Evolutionary conservation across 768 basidiomycete species (phyloP), one percentile per base, ranked within the genome.

Genomic region (Amanita jacksonii): DNA sequence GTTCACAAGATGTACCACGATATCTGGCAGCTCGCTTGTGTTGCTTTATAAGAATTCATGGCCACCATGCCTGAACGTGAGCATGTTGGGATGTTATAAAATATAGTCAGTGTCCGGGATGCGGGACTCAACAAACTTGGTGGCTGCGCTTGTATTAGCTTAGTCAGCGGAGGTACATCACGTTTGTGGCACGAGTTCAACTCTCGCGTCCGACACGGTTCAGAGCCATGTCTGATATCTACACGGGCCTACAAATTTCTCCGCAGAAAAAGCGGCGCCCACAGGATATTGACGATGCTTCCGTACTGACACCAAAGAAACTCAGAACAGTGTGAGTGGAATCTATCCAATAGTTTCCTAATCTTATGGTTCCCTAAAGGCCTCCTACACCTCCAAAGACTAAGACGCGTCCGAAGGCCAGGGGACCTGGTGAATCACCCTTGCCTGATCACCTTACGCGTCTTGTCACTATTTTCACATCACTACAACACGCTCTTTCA

Each of bases 401-500:
- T 31, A 52, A 62, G 25, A 51, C 62, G 22, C 73, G 65, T 47
- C 64, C 58, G 46, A 38, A 49, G 45, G 52, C 49, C 34, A 32
- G 38, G 31, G 25, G 52, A 33, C 40, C 50, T 42, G 49, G 9
- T 16, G 20, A 57, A 43, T 45, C 43, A 30, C 47, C 61, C 6
- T 61, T 88, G 30, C 81, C 86, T 8, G 33, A 61, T 8, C 71
- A 80, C 50, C 67, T 90, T 23, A 57, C 72, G 32, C 79, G 83
- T 28, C 72, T 90, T 28, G 66, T 69, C 50, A 68, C 62, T 43
- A 68, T 83, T 37, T 80, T 89, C 52, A 79, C 74, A 18, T 75
- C 79, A 9, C 65, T 90, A 37, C 85, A 89, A 51, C 82, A 84
- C 55, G 87, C 88, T 39, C 71, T 90, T 43, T 87, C 88, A 2